Percentiles rank a stretch among this genome's conserved stretches.
Conservation (phyloP, 2,329 filamentous ascomycete species). For the Raffaelea albimanens region DNA sequence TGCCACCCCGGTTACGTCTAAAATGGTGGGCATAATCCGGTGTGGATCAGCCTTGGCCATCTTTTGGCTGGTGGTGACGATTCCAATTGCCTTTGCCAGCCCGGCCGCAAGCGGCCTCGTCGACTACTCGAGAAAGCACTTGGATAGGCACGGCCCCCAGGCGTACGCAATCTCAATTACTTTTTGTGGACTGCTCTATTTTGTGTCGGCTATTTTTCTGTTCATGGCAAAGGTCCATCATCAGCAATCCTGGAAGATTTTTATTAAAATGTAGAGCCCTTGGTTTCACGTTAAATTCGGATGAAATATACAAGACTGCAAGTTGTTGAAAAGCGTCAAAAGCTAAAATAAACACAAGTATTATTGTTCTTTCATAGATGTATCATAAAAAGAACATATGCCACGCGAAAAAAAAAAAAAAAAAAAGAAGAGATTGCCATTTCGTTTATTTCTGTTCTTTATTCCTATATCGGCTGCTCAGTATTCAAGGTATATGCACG, state of each 20-base stretch:
- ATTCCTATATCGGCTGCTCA: too few species aligned
- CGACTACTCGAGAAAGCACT: background rate
- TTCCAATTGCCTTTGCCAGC: constrained; percentile 5
- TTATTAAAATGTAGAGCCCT: too few species aligned
- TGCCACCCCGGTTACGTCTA: constrained; percentile 6
- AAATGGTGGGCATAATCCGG: constrained; percentile 6
- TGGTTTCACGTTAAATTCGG: too few species aligned
- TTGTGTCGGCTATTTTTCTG: constrained; percentile 5
- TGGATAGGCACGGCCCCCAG: background rate
- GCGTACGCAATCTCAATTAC: constrained; percentile 6
- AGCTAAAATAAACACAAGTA: too few species aligned
- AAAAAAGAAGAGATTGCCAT: too few species aligned
- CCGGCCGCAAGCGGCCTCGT: constrained; percentile 4
- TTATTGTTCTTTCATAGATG: too few species aligned
- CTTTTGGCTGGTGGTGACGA: constrained; percentile 4
- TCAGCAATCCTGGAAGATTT: background rate
- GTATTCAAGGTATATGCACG: too few species aligned
- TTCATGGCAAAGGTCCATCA: constrained; percentile 1
- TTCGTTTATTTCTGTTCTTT: too few species aligned
- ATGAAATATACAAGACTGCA: too few species aligned
- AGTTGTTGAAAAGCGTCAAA: too few species aligned
- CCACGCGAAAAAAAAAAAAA: too few species aligned
- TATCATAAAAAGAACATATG: too few species aligned
- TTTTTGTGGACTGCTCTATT: constrained; percentile 2
- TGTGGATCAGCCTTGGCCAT: constrained; percentile 10